phyloP scores from a whole-genome alignment of 2,329 filamentous ascomycete species.

The Colletotrichum kahawae region DNA sequence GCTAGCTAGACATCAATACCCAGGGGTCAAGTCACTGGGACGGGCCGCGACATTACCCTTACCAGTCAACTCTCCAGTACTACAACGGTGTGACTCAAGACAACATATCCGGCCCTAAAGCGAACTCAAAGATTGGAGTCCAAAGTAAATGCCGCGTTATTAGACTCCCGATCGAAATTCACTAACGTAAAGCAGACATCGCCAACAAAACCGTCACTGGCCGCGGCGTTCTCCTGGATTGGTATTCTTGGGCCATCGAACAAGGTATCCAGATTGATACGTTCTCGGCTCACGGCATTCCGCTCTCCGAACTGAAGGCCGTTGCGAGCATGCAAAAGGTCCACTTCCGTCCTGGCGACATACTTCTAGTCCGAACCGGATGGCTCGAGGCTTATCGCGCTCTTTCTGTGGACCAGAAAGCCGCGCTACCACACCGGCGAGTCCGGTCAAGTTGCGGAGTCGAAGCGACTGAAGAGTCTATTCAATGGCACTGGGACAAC shows the following conservation, averaged over 20 bases:
- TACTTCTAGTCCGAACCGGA: conserved; percentile 53
- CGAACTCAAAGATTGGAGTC: neutral
- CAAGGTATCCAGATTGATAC: neutral
- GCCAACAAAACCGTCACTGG: neutral
- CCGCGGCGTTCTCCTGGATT: neutral
- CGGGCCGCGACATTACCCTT: conserved; percentile 12
- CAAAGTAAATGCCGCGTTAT: neutral
- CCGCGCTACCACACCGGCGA: neutral
- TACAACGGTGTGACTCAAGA: conserved; percentile 17
- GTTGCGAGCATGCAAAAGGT: neutral
- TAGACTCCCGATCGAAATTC: neutral
- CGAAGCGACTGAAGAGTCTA: conserved; percentile 39
- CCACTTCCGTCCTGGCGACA: neutral
- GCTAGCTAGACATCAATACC: conserved; percentile 11
- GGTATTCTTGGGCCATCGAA: neutral
- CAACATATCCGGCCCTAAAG: neutral
- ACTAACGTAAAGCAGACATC: neutral
- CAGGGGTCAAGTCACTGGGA: conserved; percentile 22
- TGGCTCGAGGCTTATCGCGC: conserved; percentile 50
- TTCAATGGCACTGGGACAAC: conserved; percentile 51
- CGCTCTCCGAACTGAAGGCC: neutral
- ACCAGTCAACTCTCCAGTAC: conserved; percentile 12
- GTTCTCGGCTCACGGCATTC: neutral
- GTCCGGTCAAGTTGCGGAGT: conserved; percentile 33
- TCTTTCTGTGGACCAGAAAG: conserved; percentile 36